These are phyloP conservation scores for Fusarium tricinctum DNA, from an alignment of 2,329 filamentous ascomycete species.

Conservation along the genomic window DNA sequence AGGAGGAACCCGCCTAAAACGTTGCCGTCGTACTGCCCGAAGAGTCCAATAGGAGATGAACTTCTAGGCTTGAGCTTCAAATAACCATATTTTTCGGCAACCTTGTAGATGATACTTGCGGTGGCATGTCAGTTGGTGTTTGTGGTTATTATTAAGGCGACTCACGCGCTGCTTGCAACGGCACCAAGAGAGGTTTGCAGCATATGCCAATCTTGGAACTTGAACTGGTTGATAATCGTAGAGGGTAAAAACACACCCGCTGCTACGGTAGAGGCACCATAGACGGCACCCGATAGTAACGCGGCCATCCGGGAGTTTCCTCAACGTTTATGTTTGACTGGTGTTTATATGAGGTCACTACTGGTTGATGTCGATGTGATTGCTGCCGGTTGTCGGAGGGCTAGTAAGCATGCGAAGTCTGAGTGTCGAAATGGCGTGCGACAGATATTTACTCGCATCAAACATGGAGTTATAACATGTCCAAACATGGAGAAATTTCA, in stretches of 20 bases:
- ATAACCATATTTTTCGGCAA: slow-evolving; percentile 60
- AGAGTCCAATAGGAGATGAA: slow-evolving; percentile 66
- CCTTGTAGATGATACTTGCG: slow-evolving; percentile 60
- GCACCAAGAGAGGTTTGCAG: slow-evolving; percentile 74
- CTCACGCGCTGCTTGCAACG: slow-evolving; percentile 73
- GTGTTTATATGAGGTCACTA: neutral
- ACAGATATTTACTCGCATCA: neutral
- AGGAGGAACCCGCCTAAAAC: slow-evolving; percentile 72
- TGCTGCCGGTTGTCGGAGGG: slow-evolving; percentile 28
- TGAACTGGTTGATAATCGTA: slow-evolving; percentile 73
- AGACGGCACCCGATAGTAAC: slow-evolving; percentile 67
- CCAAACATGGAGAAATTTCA: neutral
- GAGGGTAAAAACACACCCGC: slow-evolving; percentile 72
- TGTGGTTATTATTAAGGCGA: slow-evolving; percentile 2
- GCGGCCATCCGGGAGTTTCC: slow-evolving; percentile 48
- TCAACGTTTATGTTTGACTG: neutral
- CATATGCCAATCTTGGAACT: slow-evolving; percentile 74
- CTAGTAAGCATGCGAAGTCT: neutral
- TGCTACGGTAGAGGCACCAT: slow-evolving; percentile 72
- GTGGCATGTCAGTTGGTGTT: neutral
- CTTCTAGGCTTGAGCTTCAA: slow-evolving; percentile 62
- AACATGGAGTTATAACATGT: neutral
- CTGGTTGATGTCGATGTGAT: neutral
- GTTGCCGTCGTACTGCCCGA: slow-evolving; percentile 73
- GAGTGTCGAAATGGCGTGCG: neutral